Percentiles rank a stretch among this genome's conserved stretches.
phyloP scores from a whole-genome alignment of 495 filamentous ascomycete genomes.

The Emericellopsis terricola region DNA sequence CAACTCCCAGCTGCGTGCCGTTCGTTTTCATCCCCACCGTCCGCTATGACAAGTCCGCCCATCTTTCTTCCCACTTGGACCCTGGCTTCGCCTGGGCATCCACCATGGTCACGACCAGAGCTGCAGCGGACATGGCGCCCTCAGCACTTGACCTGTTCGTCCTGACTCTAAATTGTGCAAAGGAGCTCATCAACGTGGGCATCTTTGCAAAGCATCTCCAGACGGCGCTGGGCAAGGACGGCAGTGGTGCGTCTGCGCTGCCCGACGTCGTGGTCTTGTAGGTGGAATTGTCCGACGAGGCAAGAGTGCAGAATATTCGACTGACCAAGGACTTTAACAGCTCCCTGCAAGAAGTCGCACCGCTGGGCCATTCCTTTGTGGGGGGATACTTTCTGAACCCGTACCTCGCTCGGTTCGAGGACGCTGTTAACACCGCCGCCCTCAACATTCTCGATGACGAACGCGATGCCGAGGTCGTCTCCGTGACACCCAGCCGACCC shows the following conservation, averaged over 20 bases:
- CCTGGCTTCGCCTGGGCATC: no score
- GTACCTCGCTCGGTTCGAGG: slow-evolving; percentile 50
- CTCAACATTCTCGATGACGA: slow-evolving; percentile 4
- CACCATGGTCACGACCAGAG: no score
- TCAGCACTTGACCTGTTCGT: slow-evolving; percentile 42
- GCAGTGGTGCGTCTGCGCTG: slow-evolving; percentile 15
- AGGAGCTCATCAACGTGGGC: slow-evolving; percentile 40
- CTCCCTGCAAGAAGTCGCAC: slow-evolving; percentile 81
- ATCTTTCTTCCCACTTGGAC: no score
- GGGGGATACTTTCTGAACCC: slow-evolving; percentile 63
- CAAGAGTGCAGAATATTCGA: not conserved
- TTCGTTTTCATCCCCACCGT: no score
- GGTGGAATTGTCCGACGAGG: slow-evolving; percentile 16
- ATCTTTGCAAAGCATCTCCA: slow-evolving; percentile 56
- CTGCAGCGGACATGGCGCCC: slow-evolving; percentile 13
- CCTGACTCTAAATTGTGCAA: slow-evolving; percentile 81
- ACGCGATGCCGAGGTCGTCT: slow-evolving; percentile 1
- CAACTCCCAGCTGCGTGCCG: no score
- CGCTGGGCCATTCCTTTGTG: slow-evolving; percentile 66
- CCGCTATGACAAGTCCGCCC: no score
- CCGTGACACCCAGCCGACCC: not conserved
- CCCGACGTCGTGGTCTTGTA: slow-evolving; percentile 54
- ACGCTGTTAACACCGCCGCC: slow-evolving; percentile 53
- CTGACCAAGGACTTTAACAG: slow-evolving; percentile 13
- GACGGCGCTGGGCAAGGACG: slow-evolving; percentile 39